Conservation (phyloP, 176 grass and related monocot genomes). For the Aegilops longissima region DNA sequence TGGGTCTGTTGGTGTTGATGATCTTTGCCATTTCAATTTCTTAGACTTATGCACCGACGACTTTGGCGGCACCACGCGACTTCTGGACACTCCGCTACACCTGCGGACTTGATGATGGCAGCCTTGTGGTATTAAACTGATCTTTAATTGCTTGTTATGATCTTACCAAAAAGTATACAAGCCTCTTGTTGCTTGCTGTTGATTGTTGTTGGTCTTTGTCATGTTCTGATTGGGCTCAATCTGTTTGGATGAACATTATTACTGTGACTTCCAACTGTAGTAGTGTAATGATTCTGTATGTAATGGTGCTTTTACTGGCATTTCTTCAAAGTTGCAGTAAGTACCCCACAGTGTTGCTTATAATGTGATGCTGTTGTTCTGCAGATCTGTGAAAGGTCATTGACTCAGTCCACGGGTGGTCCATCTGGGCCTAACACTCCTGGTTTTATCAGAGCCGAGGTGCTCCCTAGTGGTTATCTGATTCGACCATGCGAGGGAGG, state of each 20-base stretch:
- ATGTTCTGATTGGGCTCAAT: neutral
- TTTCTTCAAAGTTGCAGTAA: neutral
- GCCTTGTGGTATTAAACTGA: constrained; percentile 81
- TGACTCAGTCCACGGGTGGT: constrained; percentile 88
- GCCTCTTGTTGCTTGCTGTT: neutral
- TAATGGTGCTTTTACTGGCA: neutral
- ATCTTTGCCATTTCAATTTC: constrained; percentile 19
- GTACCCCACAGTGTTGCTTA: constrained; percentile 10
- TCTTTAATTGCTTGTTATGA: neutral
- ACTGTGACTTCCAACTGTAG: neutral
- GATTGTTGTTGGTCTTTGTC: constrained; percentile 5
- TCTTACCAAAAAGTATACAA: neutral
- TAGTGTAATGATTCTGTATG: neutral
- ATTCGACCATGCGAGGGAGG: constrained; percentile 98
- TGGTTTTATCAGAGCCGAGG: constrained; percentile 85
- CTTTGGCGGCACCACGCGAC: constrained; percentile 71
- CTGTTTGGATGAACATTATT: constrained; percentile 8
- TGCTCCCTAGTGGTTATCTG: constrained; percentile 93
- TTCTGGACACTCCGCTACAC: constrained; percentile 97
- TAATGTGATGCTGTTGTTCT: constrained; percentile 3
- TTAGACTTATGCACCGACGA: constrained; percentile 90
- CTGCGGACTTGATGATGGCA: constrained; percentile 91
- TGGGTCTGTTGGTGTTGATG: neutral
- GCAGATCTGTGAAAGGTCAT: constrained; percentile 95
- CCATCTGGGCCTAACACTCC: constrained; percentile 71